Evolutionary conservation across 108 stramenopile genomes (phyloP).

Genomic region (Conticribra guillardii): DNA sequence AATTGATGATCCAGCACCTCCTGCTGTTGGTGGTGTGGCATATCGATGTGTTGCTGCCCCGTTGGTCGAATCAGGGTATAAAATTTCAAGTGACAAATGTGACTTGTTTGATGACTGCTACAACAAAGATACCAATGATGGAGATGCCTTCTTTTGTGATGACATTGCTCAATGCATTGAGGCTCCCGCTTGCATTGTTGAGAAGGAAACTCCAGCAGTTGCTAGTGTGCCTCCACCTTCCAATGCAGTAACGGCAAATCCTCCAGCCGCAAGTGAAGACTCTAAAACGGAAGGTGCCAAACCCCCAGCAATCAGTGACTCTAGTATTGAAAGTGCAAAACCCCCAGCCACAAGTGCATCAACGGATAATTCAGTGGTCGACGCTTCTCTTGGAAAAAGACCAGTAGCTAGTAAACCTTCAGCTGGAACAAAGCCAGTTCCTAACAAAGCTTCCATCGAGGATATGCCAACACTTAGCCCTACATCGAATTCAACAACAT

Average conservation of each 20-base stretch:
- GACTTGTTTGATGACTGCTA: slow-evolving; percentile 38
- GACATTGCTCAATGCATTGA: slow-evolving; percentile 30
- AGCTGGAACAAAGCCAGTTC: not conserved
- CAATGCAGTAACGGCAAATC: no score
- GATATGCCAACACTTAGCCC: not conserved
- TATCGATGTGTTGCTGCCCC: slow-evolving; percentile 27
- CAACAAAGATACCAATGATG: slow-evolving; percentile 32
- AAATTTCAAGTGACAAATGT: slow-evolving; percentile 40
- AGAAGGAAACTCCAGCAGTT: slow-evolving; percentile 1
- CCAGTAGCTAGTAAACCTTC: not conserved
- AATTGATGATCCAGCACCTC: slow-evolving; percentile 10
- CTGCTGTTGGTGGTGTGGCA: slow-evolving; percentile 1
- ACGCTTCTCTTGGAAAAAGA: not conserved
- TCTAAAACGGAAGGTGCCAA: not conserved
- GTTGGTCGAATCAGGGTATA: slow-evolving; percentile 29
- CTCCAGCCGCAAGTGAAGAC: no score
- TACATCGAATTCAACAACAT: not conserved
- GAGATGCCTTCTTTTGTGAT: slow-evolving; percentile 43
- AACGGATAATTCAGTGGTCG: no score
- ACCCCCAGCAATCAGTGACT: not conserved
- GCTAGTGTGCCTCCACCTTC: no score
- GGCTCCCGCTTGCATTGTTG: slow-evolving; percentile 18
- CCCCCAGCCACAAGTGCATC: no score
- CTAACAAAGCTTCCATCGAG: no score
- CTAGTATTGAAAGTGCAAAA: not conserved